Evolutionary conservation across 2,329 filamentous ascomycete species (phyloP).

Genomic region (Cercospora zeae-maydis): DNA sequence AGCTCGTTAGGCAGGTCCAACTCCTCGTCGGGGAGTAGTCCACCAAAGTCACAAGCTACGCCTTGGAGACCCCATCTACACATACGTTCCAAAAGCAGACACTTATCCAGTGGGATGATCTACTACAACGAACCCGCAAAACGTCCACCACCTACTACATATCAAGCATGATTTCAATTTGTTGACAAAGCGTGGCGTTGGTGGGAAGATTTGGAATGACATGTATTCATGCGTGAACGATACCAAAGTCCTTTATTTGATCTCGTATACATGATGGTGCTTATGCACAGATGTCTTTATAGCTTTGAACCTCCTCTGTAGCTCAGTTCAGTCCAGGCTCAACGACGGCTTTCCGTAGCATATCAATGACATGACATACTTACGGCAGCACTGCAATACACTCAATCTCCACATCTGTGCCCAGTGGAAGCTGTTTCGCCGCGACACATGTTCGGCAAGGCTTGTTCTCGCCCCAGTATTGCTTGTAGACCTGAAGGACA

Average conservation of each 20-base stretch:
- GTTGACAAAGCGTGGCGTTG: conserved; percentile 6
- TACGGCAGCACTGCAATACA: conserved; percentile 43
- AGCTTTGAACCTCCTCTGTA: conserved; percentile 11
- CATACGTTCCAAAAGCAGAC: conserved; percentile 18
- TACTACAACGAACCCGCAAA: conserved; percentile 24
- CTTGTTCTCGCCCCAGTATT: conserved; percentile 35
- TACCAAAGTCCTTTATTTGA: not conserved
- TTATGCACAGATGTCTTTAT: not conserved
- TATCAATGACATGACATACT: conserved; percentile 12
- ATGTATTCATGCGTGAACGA: not conserved
- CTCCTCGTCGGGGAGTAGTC: conserved; percentile 1
- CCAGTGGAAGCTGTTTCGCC: conserved; percentile 50
- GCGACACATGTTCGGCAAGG: conserved; percentile 47
- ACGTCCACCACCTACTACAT: conserved; percentile 3
- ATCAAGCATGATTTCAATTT: conserved; percentile 7
- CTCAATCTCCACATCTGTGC: conserved; percentile 54
- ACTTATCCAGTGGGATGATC: conserved; percentile 28
- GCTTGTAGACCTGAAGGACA: conserved; percentile 40
- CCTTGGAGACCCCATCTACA: conserved; percentile 1
- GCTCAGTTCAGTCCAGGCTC: conserved; percentile 1
- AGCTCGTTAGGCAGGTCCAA: conserved; percentile 2
- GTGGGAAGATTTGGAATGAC: not conserved
- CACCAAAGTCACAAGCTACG: not conserved
- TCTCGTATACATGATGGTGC: not conserved
- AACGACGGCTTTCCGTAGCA: not conserved